Evolutionary conservation across 345 rosid genomes (phyloP).

Genomic region (Eucalyptus camaldulensis): DNA sequence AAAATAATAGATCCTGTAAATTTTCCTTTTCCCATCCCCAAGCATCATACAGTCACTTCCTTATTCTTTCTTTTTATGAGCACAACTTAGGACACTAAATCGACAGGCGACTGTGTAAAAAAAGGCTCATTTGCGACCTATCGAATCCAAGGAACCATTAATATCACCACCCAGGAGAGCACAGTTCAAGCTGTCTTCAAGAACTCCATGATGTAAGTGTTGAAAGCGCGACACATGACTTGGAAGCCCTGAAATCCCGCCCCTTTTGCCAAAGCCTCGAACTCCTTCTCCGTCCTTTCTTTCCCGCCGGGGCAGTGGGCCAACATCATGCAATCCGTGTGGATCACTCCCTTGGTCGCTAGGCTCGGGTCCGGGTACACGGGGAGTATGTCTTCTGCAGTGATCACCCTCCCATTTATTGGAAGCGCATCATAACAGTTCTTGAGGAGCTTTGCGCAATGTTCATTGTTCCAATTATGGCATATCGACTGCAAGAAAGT

Average conservation of each 20-base stretch:
- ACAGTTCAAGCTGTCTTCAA: constrained; percentile 26
- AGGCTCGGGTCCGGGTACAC: constrained; percentile 65
- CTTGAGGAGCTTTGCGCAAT: constrained; percentile 50
- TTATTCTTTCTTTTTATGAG: neutral
- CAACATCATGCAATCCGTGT: constrained; percentile 77
- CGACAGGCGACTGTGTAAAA: neutral
- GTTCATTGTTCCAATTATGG: constrained; percentile 83
- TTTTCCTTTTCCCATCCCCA: neutral
- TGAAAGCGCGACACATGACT: constrained; percentile 46
- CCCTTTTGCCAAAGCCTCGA: constrained; percentile 56
- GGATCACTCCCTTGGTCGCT: constrained; percentile 46
- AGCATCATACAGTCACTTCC: neutral
- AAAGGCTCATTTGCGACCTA: neutral
- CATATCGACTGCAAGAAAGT: constrained; percentile 52
- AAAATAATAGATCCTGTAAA: neutral
- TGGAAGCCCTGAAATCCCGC: constrained; percentile 67
- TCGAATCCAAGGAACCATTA: neutral
- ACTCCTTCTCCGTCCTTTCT: constrained; percentile 77
- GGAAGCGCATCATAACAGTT: constrained; percentile 73
- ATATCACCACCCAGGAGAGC: neutral
- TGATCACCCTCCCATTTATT: constrained; percentile 57
- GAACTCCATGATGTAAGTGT: constrained; percentile 61
- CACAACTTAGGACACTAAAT: neutral
- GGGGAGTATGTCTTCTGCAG: constrained; percentile 70
- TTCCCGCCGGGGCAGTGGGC: constrained; percentile 87